A percentile compares a stretch with the other conserved stretches of the same genome.
Conservation (phyloP, 305 asterid genomes). For the Solanum chacoense region DNA sequence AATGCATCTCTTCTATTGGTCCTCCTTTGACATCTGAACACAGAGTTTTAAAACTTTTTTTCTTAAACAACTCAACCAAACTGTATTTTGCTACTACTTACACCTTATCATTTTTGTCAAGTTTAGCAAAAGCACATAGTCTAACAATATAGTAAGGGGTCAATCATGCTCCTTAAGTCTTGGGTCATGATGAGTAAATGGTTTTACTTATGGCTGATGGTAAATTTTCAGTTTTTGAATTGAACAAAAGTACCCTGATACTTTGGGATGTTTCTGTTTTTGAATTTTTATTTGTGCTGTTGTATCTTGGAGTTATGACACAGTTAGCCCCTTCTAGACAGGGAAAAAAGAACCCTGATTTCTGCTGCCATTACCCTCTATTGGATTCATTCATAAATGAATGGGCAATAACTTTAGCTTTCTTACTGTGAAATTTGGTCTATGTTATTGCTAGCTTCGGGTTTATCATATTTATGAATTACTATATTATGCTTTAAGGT, state of each 20-base stretch:
- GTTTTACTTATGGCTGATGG: background rate
- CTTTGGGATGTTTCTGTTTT: background rate
- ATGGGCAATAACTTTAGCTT: background rate
- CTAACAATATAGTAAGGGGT: background rate
- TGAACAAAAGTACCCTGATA: background rate
- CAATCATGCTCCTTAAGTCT: background rate
- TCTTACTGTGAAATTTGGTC: background rate
- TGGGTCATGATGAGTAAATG: background rate
- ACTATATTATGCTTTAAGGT: background rate
- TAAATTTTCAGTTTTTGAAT: background rate
- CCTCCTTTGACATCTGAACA: background rate
- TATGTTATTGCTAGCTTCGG: background rate
- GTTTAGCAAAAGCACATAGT: background rate
- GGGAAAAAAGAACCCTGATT: background rate
- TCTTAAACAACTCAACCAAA: background rate
- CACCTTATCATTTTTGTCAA: background rate
- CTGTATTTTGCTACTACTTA: background rate
- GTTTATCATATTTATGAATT: background rate
- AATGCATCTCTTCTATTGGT: background rate
- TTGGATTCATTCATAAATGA: background rate
- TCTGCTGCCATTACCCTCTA: background rate
- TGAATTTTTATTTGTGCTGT: background rate
- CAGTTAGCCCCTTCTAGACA: background rate
- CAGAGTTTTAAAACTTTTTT: background rate
- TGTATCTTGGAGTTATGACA: background rate